Base-by-base conservation (phyloP, 2,329 filamentous ascomycete genomes). In the Ascochyta rabiei region DNA sequence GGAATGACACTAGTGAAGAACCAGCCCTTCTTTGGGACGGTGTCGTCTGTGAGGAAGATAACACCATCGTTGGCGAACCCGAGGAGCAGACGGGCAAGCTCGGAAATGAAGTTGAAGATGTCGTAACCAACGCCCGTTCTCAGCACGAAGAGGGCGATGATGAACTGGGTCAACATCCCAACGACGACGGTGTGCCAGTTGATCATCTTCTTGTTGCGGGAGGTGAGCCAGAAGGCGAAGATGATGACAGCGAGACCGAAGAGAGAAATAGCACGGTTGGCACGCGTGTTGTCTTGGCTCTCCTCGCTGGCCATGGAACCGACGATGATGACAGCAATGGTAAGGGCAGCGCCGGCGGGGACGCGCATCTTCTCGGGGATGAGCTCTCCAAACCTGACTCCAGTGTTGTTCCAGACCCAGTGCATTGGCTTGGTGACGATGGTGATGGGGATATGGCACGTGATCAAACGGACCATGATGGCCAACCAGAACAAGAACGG, bases 101-200 rank as follows among this genome's bases (percentile, higher is more conserved):
- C 81, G 4, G 91, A 92, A 66, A 96, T 85, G 79, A 96, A 96
- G 74, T 86, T 86, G 84, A 97, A 97, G 71, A 96, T 96, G 76
- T 96, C 90, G 77, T 76, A 96, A 54, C 92, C 93, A 34, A 86
- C 90, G 34, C 82, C 76, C 3, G 91, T 95, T 42, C 91, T 86
- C 63, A 96, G 81, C 42, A 96, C 93, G 67, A 97, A 96, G 12
- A 96, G 81, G 4, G 91, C 92, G 60, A 96, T 84, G 70, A 97
- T 81, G 77, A 93, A 97, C 75, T 97, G 93, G 10, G 88, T 81
- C 37, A 96, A 80, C 88, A 96, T 95, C 56, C 93, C 93, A 33
- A 89, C 90, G 57, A 96, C 90, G 64, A 97, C 78, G 6, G 79
- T 79, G 63, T 80, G 79, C 78, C 76, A 78, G 9, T 69, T 61